Percentiles rank a stretch among this genome's conserved stretches.
Evolutionary conservation across 2,329 filamentous ascomycete genomes (phyloP).

Genomic region (Colletotrichum phormii): DNA sequence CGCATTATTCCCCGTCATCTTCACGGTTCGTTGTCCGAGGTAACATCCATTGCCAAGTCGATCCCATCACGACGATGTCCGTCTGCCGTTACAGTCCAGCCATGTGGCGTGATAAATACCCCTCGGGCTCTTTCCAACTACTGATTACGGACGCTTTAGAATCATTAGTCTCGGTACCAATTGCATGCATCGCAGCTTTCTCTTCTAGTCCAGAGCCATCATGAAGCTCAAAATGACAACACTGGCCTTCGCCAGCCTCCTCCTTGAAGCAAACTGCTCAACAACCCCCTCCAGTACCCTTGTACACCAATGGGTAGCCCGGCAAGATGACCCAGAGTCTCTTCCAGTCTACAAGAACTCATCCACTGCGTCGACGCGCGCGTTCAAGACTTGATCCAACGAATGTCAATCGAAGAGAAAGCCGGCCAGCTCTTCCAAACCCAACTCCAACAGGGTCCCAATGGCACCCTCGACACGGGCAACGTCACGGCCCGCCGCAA

Average conservation of each 20-base stretch:
- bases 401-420: conserved; percentile 62
- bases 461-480: conserved; percentile 36
- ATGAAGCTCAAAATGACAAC: conserved; percentile 14
- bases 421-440: conserved; percentile 60
- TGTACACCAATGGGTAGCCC: not conserved
- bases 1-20: not conserved
- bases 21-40: not conserved
- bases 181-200: no score
- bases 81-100: not conserved
- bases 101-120: conserved; percentile 11
- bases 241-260: conserved; percentile 8
- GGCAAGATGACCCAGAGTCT: not conserved
- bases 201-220: not conserved
- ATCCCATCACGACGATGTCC: not conserved
- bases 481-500: conserved; percentile 32
- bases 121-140: not conserved
- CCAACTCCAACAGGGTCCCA: conserved; percentile 43
- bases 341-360: conserved; percentile 44
- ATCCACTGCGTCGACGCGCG: conserved; percentile 56
- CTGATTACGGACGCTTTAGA: accelerated
- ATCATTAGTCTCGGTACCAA: not conserved
- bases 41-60: not conserved
- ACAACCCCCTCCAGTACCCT: not conserved
- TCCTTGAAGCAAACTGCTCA: not conserved
- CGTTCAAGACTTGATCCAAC: conserved; percentile 56